Percentiles rank a stretch among this genome's conserved stretches.
Evolutionary conservation across 768 basidiomycete species (phyloP).

Genomic region (Leucocoprinus leucothites): DNA sequence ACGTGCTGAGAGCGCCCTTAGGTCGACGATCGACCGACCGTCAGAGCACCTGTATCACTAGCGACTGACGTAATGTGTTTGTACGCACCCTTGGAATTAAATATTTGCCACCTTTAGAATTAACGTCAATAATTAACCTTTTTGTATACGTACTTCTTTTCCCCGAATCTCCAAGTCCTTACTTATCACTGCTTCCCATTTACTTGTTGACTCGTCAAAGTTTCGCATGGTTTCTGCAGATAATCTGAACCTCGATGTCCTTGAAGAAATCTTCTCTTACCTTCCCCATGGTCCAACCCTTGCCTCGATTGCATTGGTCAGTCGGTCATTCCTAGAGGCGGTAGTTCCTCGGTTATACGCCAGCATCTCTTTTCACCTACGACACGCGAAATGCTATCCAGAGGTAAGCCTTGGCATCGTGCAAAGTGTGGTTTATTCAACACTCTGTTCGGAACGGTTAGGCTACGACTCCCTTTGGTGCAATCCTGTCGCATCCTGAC

Average conservation of each 20-base stretch:
- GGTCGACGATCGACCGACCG: no score
- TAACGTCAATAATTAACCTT: no score
- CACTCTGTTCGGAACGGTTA: constrained; percentile 19
- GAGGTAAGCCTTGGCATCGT: constrained; percentile 30
- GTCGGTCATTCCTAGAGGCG: constrained; percentile 59
- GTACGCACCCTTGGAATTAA: constrained; percentile 1
- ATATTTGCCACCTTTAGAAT: neutral
- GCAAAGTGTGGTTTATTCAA: neutral
- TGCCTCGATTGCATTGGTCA: constrained; percentile 59
- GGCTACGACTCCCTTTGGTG: constrained; percentile 59
- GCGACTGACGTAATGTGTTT: constrained; percentile 6
- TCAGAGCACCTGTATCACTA: no score
- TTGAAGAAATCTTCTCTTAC: constrained; percentile 61
- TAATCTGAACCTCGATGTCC: constrained; percentile 69
- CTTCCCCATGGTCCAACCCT: constrained; percentile 52
- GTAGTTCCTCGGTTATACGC: constrained; percentile 63
- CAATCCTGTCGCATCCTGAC: constrained; percentile 41
- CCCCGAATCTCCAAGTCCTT: neutral
- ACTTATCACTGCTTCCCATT: neutral
- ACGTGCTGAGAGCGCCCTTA: no score
- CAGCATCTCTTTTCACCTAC: constrained; percentile 48
- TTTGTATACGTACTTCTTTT: neutral
- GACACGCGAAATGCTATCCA: constrained; percentile 58
- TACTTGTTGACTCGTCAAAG: constrained; percentile 12
- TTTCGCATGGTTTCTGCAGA: constrained; percentile 58